Base-by-base conservation (phyloP, 164 flowering plant species). In the Aristolochia fimbriata region DNA sequence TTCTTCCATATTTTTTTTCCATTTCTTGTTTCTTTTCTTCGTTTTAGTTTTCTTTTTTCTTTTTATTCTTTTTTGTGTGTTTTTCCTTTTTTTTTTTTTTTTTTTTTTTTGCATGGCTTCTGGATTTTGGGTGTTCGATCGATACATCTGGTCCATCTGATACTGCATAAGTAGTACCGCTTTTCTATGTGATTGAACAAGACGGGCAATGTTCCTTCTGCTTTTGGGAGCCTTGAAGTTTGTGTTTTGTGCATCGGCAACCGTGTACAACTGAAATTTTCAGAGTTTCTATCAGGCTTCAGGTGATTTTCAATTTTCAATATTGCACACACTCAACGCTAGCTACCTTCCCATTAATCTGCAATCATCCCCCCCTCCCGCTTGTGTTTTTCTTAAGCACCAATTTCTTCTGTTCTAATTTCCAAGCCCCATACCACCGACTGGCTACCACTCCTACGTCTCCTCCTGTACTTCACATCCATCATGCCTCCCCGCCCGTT, bases 181-280 rank as follows among this genome's bases (percentile, higher is more conserved):
- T 66, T 60, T 81, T 74, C 30, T 73, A 67, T 73, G 78, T 80
- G 85, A 86, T 83, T 76, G 77, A 83, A 82, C 88, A 68, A 78
- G 76, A 70, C 85, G 70, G 65, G 61, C 84, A 82, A 75, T 79
- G 84, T 83, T 86, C 84, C 77, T 82, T 76, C 59, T 78, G 84
- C 76, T 68, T 75, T 79, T 74, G 58, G 11, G 71, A 62, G 61
- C 76, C 70, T 81, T 58, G 83, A 74, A 81, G 21, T 62, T 43
- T 62, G 64, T 62, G 64, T 43, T 62, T 55, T 43, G 45, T 62
- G 57, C 64, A 62, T 53, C 22, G 64, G 58, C 64, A 51, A 17
- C 30, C 57, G 64, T 62, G 64, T 62, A 37, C 50, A 53, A 62
- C 48, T 62, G 58, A 51, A 41, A 43, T 51, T 21, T 14, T 53